Conservation (phyloP, 2,329 filamentous ascomycete species). For the Fusarium sororula region DNA sequence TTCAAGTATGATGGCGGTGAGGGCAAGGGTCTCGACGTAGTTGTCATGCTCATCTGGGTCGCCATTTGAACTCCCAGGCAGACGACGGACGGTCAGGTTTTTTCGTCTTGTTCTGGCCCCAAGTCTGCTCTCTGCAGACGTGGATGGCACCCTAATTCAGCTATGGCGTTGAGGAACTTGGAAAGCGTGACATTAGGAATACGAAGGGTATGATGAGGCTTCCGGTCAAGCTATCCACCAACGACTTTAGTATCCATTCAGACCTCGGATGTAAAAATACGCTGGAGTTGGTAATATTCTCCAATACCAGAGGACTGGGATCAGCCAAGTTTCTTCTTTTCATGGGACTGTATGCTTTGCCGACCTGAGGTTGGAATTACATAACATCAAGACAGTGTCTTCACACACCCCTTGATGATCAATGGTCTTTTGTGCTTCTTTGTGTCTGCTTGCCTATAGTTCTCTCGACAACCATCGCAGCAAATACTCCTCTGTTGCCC, state of each 20-base stretch:
- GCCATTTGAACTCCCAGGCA: conserved; percentile 58
- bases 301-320: conserved; percentile 24
- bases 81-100: conserved; percentile 4
- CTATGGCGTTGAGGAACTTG: conserved; percentile 43
- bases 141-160: conserved; percentile 39
- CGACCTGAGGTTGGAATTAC: background rate
- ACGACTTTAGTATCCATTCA: conserved; percentile 37
- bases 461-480: background rate
- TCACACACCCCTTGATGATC: background rate
- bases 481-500: background rate
- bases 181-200: conserved; percentile 41
- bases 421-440: background rate
- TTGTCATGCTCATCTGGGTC: conserved; percentile 82
- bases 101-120: conserved; percentile 9
- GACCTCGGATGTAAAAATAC: conserved; percentile 43
- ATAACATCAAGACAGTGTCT: background rate
- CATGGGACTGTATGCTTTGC: background rate
- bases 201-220: conserved; percentile 37
- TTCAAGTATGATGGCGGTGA: conserved; percentile 82
- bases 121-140: conserved; percentile 18
- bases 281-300: conserved; percentile 31
- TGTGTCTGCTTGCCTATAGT: background rate
- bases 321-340: conserved; percentile 10
- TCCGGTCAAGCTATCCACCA: conserved; percentile 36
- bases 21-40: conserved; percentile 73